Percentiles rank a stretch among this genome's conserved stretches.
Conservation (phyloP, 805 yeast genomes). For the Candida tallmaniae region DNA sequence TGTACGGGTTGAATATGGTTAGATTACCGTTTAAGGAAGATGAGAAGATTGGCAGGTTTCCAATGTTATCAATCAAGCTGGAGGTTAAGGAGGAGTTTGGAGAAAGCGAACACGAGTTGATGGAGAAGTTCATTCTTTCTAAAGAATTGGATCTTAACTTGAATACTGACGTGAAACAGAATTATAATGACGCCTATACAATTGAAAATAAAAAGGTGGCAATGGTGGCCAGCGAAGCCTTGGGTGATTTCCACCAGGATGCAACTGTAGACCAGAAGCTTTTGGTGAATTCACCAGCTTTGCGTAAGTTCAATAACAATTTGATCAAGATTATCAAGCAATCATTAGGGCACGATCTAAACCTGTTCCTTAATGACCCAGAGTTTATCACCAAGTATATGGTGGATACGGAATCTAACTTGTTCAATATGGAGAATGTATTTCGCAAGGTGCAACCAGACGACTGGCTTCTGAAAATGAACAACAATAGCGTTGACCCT, state of each 20-base stretch:
- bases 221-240: constrained; percentile 10
- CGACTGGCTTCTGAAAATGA: constrained; percentile 16
- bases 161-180: neutral
- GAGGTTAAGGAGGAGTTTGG: constrained; percentile 2
- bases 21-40: constrained; percentile 75
- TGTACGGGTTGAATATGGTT: constrained; percentile 45
- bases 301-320: constrained; percentile 20
- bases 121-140: constrained; percentile 12
- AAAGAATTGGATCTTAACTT: constrained; percentile 19
- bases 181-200: constrained; percentile 1
- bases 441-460: constrained; percentile 1
- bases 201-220: constrained; percentile 15
- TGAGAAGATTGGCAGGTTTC: constrained; percentile 56
- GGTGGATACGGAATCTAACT: constrained; percentile 18
- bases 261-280: constrained; percentile 12
- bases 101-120: constrained; percentile 9
- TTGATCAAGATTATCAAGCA: constrained; percentile 21
- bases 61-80: constrained; percentile 14
- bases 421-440: constrained; percentile 30
- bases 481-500: constrained; percentile 8
- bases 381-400: constrained; percentile 21
- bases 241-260: neutral
- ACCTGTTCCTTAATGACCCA: constrained; percentile 17
- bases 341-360: constrained; percentile 16
- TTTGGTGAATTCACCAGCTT: constrained; percentile 27